Conservation (phyloP, 805 yeast species). For the Priceomyces castillae region DNA sequence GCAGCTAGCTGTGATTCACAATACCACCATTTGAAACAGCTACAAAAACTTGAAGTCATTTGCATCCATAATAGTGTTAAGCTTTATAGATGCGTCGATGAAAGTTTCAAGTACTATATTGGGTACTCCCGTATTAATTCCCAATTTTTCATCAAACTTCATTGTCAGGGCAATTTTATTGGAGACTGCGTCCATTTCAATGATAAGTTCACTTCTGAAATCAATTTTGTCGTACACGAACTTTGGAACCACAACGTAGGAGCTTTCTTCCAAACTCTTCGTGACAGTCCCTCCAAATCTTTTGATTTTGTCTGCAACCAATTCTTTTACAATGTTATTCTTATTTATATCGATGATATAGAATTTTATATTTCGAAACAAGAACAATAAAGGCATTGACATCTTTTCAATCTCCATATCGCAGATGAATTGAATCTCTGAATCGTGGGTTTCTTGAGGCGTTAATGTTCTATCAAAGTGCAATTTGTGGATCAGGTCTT, state of each 20-base stretch:
- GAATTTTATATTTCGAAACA: slow-evolving; percentile 36
- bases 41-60: slow-evolving; percentile 22
- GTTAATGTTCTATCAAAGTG: slow-evolving; percentile 14
- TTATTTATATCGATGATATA: slow-evolving; percentile 21
- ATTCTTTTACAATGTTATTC: slow-evolving; percentile 6
- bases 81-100: slow-evolving; percentile 27
- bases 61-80: slow-evolving; percentile 26
- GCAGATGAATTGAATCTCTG: slow-evolving; percentile 10
- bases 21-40: too few species aligned
- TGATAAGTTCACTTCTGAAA: slow-evolving; percentile 4
- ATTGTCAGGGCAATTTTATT: slow-evolving; percentile 12
- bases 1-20: too few species aligned
- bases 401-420: slow-evolving; percentile 11
- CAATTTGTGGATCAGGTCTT: slow-evolving; percentile 9
- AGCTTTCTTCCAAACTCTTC: slow-evolving; percentile 22
- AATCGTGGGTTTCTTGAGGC: slow-evolving; percentile 10
- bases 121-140: slow-evolving; percentile 23
- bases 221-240: slow-evolving; percentile 10
- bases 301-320: slow-evolving; percentile 26
- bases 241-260: slow-evolving; percentile 39
- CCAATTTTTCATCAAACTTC: slow-evolving; percentile 12
- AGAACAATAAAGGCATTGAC: slow-evolving; percentile 21
- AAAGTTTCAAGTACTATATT: slow-evolving; percentile 33
- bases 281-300: slow-evolving; percentile 45
- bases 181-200: slow-evolving; percentile 14